Conservation (phyloP, 2,329 filamentous ascomycete species). For the Beauveria medogensis region DNA sequence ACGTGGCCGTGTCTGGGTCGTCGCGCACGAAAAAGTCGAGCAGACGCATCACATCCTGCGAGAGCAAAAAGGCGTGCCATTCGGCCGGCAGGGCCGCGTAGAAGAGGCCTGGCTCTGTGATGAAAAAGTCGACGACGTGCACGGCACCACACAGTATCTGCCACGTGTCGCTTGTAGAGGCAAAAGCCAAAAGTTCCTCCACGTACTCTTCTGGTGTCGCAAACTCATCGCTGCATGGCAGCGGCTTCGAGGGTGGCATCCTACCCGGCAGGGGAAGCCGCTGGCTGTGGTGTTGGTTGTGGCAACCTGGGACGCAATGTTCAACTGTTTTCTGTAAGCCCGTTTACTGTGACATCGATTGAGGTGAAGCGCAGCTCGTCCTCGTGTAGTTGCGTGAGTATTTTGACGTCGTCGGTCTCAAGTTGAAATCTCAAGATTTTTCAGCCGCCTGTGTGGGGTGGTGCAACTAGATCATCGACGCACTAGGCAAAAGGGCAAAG, state of each 20-base stretch:
- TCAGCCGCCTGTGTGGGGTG: conserved; percentile 1
- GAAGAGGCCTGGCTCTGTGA: conserved; percentile 75
- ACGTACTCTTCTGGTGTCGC: conserved; percentile 67
- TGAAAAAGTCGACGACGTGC: conserved; percentile 95
- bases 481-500: neutral
- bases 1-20: conserved; percentile 44
- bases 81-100: conserved; percentile 64
- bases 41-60: conserved; percentile 63
- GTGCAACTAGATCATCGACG: neutral
- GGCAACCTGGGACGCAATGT: rapidly evolving
- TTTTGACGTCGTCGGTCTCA: neutral
- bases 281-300: neutral
- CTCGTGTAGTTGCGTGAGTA: neutral
- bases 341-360: neutral
- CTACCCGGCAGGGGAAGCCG: neutral
- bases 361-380: neutral
- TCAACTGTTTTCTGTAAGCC: neutral
- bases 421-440: neutral
- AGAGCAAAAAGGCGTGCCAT: conserved; percentile 74
- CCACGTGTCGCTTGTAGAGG: conserved; percentile 65
- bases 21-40: conserved; percentile 76
- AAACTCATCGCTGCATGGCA: conserved; percentile 68
- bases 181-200: conserved; percentile 67
- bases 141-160: conserved; percentile 93
- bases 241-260: conserved; percentile 43